These are phyloP conservation scores for Fraxinus angustifolia DNA, from an alignment of 305 asterid species.

Conservation along the genomic window DNA sequence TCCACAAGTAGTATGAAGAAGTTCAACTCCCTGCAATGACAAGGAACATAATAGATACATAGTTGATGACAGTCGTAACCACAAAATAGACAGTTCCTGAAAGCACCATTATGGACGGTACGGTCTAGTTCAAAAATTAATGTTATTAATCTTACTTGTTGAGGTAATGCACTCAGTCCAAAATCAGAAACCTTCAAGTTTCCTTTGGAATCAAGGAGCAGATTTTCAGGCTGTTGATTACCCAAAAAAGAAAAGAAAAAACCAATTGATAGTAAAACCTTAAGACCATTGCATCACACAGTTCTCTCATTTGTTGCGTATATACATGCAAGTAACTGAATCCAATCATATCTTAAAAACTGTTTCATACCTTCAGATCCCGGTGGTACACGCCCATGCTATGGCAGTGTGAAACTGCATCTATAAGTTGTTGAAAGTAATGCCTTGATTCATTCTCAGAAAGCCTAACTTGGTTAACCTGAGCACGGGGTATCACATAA, in stretches of 20 bases:
- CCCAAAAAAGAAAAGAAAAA: slow-evolving; percentile 12
- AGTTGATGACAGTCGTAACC: slow-evolving; percentile 9
- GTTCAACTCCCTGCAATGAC: slow-evolving; percentile 71
- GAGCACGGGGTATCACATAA: slow-evolving; percentile 24
- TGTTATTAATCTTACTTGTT: slow-evolving; percentile 51
- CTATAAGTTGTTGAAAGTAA: slow-evolving; percentile 93
- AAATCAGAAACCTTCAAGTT: slow-evolving; percentile 92
- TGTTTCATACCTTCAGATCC: slow-evolving; percentile 70
- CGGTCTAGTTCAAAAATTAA: slow-evolving; percentile 5
- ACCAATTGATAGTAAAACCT: slow-evolving; percentile 27
- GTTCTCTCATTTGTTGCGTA: not conserved
- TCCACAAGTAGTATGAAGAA: slow-evolving; percentile 96
- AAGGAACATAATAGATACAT: slow-evolving; percentile 3
- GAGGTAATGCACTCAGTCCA: slow-evolving; percentile 89
- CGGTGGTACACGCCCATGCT: slow-evolving; percentile 93
- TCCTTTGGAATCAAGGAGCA: slow-evolving; percentile 84
- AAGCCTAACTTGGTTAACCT: slow-evolving; percentile 80
- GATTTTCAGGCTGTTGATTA: slow-evolving; percentile 78
- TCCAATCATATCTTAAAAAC: slow-evolving; percentile 18
- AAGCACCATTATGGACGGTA: not conserved
- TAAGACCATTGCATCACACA: not conserved
- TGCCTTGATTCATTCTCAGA: slow-evolving; percentile 75
- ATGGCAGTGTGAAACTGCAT: slow-evolving; percentile 88
- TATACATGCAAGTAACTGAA: not conserved
- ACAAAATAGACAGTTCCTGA: slow-evolving; percentile 12